Percentiles rank a stretch among this genome's conserved stretches.
phyloP scores from a whole-genome alignment of 129 eudicot species.

The Helichrysum umbraculigerum region DNA sequence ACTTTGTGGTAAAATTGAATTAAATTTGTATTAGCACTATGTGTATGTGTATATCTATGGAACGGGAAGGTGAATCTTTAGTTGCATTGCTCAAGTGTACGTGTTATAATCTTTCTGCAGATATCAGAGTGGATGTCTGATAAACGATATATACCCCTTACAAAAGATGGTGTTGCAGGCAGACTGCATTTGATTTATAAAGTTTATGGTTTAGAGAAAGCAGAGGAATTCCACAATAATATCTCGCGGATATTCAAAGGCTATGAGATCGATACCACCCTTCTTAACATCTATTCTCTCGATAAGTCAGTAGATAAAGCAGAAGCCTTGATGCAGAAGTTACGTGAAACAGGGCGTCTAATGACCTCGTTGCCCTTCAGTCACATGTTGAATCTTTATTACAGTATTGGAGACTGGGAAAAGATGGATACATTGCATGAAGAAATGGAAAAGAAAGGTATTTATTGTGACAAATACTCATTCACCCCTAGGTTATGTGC shows the following conservation, averaged over 20 bases:
- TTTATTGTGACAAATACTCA: conserved; percentile 31
- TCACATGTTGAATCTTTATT: conserved; percentile 46
- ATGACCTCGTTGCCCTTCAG: conserved; percentile 34
- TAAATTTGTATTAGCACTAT: background rate
- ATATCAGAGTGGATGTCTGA: conserved; percentile 72
- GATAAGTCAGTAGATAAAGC: conserved; percentile 52
- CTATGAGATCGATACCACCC: conserved; percentile 39
- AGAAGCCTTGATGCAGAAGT: conserved; percentile 44
- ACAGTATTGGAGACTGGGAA: conserved; percentile 27
- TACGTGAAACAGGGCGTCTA: conserved; percentile 32
- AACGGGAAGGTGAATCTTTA: background rate
- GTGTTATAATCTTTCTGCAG: conserved; percentile 25
- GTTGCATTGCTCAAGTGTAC: background rate
- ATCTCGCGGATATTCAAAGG: conserved; percentile 40
- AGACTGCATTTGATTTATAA: conserved; percentile 41
- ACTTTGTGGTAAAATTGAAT: background rate
- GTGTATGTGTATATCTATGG: background rate
- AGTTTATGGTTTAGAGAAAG: conserved; percentile 54
- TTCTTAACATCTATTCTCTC: conserved; percentile 47
- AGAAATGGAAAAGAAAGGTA: conserved; percentile 52
- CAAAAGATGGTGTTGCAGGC: conserved; percentile 31
- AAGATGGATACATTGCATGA: conserved; percentile 44
- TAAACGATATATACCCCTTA: conserved; percentile 37
- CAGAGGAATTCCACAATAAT: conserved; percentile 45
- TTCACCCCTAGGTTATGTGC: conserved; percentile 35